Evolutionary conservation across 495 filamentous ascomycete genomes (phyloP).

Genomic region (Penicillium paxilli): DNA sequence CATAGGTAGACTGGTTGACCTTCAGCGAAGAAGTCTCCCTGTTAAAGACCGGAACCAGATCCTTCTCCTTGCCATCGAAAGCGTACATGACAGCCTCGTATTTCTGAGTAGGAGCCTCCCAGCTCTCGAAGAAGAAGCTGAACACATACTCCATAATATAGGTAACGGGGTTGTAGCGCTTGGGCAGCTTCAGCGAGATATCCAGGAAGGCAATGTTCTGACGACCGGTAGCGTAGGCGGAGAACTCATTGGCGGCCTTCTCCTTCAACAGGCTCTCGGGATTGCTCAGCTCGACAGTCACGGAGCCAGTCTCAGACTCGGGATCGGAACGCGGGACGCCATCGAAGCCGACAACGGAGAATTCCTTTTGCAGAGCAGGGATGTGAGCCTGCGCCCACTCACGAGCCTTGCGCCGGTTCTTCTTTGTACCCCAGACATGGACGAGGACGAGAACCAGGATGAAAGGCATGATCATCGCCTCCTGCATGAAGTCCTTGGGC

Average conservation of each 20-base stretch:
- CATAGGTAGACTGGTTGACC: slow-evolving; percentile 73
- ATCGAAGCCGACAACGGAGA: slow-evolving; percentile 82
- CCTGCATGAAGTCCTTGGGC: slow-evolving; percentile 78
- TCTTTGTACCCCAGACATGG: slow-evolving; percentile 78
- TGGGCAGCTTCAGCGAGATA: slow-evolving; percentile 75
- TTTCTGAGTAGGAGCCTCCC: slow-evolving; percentile 64
- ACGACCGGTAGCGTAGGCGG: slow-evolving; percentile 88
- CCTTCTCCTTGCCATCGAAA: slow-evolving; percentile 88
- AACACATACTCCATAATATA: slow-evolving; percentile 65
- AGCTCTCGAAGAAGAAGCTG: slow-evolving; percentile 78
- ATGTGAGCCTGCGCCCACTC: slow-evolving; percentile 77
- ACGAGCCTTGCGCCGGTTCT: slow-evolving; percentile 77
- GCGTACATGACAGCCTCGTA: slow-evolving; percentile 75
- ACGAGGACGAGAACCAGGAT: slow-evolving; percentile 71
- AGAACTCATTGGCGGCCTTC: slow-evolving; percentile 78
- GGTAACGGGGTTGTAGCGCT: slow-evolving; percentile 85
- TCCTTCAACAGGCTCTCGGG: slow-evolving; percentile 73
- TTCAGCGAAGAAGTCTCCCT: slow-evolving; percentile 42
- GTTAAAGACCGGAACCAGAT: slow-evolving; percentile 65
- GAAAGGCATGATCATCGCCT: slow-evolving; percentile 76
- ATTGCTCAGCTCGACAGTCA: slow-evolving; percentile 41
- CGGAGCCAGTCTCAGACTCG: slow-evolving; percentile 41
- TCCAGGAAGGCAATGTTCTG: slow-evolving; percentile 93
- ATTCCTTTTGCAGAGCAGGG: slow-evolving; percentile 73
- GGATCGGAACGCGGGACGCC: slow-evolving; percentile 36